Evolutionary conservation across 2,329 filamentous ascomycete species (phyloP).

Genomic region (Talaromyces atroroseus): DNA sequence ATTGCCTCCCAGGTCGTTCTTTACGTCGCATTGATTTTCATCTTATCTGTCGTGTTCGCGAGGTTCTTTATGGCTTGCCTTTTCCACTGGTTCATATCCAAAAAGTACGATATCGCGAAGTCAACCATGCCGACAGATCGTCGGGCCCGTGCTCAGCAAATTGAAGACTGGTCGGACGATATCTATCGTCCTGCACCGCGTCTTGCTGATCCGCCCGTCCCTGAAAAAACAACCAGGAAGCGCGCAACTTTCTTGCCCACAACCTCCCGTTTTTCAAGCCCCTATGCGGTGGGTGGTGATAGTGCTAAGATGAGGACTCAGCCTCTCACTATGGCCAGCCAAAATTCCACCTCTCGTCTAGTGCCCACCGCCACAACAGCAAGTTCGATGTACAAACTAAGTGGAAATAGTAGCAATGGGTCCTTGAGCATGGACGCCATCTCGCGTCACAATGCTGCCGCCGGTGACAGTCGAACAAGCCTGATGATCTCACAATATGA

Average conservation of each 20-base stretch:
- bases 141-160: conserved; percentile 83
- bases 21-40: conserved; percentile 87
- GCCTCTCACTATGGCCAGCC: conserved; percentile 85
- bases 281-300: conserved; percentile 69
- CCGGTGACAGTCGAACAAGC: conserved; percentile 47
- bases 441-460: conserved; percentile 30
- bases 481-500: conserved; percentile 55
- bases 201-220: conserved; percentile 66
- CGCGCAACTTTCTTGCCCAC: conserved; percentile 85
- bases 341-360: conserved; percentile 68
- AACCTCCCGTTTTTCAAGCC: conserved; percentile 89
- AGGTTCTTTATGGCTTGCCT: conserved; percentile 85
- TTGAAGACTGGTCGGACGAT: conserved; percentile 96
- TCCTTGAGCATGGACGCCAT: conserved; percentile 46
- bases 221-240: conserved; percentile 66
- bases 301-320: conserved; percentile 43
- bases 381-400: conserved; percentile 60
- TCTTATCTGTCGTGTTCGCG: conserved; percentile 76
- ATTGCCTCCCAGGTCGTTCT: conserved; percentile 96
- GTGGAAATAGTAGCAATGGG: conserved; percentile 51
- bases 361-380: conserved; percentile 50
- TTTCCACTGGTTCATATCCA: conserved; percentile 95
- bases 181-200: conserved; percentile 89
- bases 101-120: conserved; percentile 75
- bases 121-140: conserved; percentile 76